A percentile compares a stretch with the other conserved stretches of the same genome.
Evolutionary conservation across 1,139 yeast species (phyloP).

Genomic region (Sugiyamaella sp.): DNA sequence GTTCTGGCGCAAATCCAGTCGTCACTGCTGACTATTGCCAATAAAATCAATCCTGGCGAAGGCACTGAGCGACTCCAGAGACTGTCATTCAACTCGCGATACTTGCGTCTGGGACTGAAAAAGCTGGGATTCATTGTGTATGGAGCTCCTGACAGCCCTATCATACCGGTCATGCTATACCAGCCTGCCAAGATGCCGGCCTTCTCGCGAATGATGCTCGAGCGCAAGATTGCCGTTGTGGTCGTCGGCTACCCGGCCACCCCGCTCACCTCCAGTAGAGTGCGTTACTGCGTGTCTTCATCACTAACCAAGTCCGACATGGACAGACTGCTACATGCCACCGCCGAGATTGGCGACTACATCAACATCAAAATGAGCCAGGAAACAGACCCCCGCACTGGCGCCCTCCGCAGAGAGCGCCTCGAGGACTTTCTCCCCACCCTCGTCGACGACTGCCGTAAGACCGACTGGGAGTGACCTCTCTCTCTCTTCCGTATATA

Average conservation of each 20-base stretch:
- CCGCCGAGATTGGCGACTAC: conserved; percentile 79
- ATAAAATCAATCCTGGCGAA: conserved; percentile 87
- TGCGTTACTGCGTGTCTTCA: conserved; percentile 89
- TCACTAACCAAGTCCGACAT: conserved; percentile 93
- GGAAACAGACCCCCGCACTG: conserved; percentile 37
- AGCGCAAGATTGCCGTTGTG: conserved; percentile 85
- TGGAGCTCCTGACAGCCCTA: conserved; percentile 97
- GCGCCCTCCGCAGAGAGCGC: conserved; percentile 71
- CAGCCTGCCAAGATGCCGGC: conserved; percentile 96
- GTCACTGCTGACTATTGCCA: conserved; percentile 76
- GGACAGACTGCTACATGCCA: conserved; percentile 72
- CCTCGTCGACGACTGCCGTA: conserved; percentile 60
- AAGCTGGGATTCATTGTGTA: conserved; percentile 90
- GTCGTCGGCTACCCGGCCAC: conserved; percentile 98
- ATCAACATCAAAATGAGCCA: conserved; percentile 71
- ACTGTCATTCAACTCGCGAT: conserved; percentile 93
- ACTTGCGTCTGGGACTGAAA: conserved; percentile 85
- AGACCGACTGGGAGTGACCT: conserved; percentile 15
- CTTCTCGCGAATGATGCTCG: conserved; percentile 78
- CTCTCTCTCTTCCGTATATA: not conserved
- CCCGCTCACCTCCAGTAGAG: conserved; percentile 86
- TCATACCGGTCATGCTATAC: conserved; percentile 82
- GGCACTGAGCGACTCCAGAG: conserved; percentile 89
- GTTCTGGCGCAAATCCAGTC: conserved; percentile 87
- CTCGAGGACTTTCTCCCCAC: conserved; percentile 74